Evolutionary conservation across 139 green algal species (phyloP).

Genomic region (Closterium sp.): DNA sequence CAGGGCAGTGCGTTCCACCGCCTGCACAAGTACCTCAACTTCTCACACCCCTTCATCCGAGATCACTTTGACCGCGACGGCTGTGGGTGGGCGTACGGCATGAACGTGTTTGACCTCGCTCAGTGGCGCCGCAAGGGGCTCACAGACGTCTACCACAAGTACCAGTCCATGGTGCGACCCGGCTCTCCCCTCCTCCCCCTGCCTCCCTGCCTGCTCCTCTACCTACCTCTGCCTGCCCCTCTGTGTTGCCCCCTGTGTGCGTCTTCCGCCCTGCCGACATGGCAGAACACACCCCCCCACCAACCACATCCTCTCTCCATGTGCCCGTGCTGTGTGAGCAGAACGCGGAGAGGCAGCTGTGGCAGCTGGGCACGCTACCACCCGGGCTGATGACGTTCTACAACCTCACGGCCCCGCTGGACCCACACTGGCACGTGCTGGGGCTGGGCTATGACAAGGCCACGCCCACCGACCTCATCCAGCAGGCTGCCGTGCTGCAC

Average conservation of each 20-base stretch:
- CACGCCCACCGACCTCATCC: background rate
- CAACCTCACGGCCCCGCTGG: constrained; percentile 8
- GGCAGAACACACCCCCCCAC: too few relatives aligned
- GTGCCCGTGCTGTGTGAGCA: background rate
- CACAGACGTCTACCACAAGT: constrained; percentile 45
- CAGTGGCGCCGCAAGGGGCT: constrained; percentile 17
- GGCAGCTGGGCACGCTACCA: constrained; percentile 19
- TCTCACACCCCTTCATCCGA: constrained; percentile 41
- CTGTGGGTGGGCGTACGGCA: constrained; percentile 50
- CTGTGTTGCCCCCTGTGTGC: too few relatives aligned
- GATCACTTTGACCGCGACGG: constrained; percentile 30
- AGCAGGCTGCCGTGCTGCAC: constrained; percentile 22
- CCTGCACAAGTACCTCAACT: constrained; percentile 47
- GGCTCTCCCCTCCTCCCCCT: background rate
- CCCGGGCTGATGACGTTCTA: constrained; percentile 33
- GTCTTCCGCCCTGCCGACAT: too few relatives aligned
- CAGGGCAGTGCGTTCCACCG: constrained; percentile 16
- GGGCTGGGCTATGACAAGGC: constrained; percentile 17
- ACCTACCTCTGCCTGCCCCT: too few relatives aligned
- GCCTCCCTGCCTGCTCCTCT: too few relatives aligned
- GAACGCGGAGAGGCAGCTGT: constrained; percentile 19
- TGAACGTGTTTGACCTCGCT: constrained; percentile 50
- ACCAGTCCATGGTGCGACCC: constrained; percentile 18
- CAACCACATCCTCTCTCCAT: background rate
- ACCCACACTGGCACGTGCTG: constrained; percentile 24